A percentile compares a stretch with the other conserved stretches of the same genome.
These are phyloP conservation scores for Pichia eremophila DNA, from an alignment of 805 yeast species.

Conservation along the genomic window DNA sequence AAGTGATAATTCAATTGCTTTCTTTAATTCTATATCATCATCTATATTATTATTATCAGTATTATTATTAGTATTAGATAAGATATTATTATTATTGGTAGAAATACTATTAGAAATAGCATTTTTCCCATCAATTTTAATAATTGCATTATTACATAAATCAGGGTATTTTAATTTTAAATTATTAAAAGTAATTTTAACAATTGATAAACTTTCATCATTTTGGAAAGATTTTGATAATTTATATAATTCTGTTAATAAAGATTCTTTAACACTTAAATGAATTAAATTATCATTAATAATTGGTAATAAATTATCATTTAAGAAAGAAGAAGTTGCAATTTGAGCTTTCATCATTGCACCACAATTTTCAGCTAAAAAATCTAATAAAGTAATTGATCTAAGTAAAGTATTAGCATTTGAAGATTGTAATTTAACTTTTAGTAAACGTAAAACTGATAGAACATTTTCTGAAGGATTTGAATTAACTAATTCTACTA, in stretches of 20 bases:
- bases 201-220: constrained; percentile 70
- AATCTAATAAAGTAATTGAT: constrained; percentile 43
- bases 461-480: constrained; percentile 51
- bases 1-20: constrained; percentile 66
- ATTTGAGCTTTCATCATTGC: constrained; percentile 55
- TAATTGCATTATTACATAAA: constrained; percentile 23
- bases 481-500: constrained; percentile 54
- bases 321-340: constrained; percentile 47
- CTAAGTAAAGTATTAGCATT: constrained; percentile 63
- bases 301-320: constrained; percentile 34
- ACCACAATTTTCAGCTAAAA: constrained; percentile 73
- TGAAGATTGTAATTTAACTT: constrained; percentile 36
- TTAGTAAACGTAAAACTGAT: constrained; percentile 37
- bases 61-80: neutral
- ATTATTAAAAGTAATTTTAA: constrained; percentile 50
- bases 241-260: constrained; percentile 61
- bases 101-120: no score
- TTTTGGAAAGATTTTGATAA: constrained; percentile 51
- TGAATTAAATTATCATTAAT: constrained; percentile 51
- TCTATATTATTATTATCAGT: constrained; percentile 3
- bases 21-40: constrained; percentile 75
- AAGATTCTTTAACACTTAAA: constrained; percentile 51
- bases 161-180: constrained; percentile 34
- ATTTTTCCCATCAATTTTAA: constrained; percentile 19
- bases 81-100: no score